Conservation (phyloP, 371 early-diverging fungal species). For the Rhizomucor pusillus region DNA sequence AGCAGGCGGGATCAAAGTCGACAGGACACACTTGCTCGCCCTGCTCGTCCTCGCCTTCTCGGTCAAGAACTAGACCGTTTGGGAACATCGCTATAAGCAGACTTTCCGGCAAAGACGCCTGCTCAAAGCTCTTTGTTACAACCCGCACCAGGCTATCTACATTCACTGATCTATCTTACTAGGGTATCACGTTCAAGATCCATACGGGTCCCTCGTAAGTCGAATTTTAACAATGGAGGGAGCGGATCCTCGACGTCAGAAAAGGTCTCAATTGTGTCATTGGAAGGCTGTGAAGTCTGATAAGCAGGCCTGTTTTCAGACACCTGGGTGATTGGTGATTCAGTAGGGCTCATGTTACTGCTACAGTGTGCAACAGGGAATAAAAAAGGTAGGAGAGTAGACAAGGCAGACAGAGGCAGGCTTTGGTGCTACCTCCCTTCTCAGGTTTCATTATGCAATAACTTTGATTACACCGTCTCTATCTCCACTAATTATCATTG, state of each 20-base stretch:
- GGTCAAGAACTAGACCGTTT: constrained; percentile 9
- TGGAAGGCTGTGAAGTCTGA: too few relatives aligned
- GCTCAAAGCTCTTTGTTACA: background rate
- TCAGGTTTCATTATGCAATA: constrained; percentile 29
- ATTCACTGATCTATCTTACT: constrained; percentile 2
- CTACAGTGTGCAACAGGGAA: too few relatives aligned
- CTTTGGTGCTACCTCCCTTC: too few relatives aligned
- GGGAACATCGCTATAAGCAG: constrained; percentile 11
- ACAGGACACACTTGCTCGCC: constrained; percentile 4
- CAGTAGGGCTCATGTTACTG: too few relatives aligned
- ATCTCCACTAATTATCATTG: constrained; percentile 76
- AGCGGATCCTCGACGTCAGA: background rate
- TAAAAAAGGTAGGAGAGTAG: too few relatives aligned
- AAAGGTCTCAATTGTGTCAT: too few relatives aligned
- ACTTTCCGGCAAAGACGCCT: constrained; percentile 12
- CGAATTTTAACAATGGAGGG: background rate
- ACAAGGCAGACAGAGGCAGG: too few relatives aligned
- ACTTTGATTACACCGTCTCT: constrained; percentile 83
- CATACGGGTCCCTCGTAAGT: constrained; percentile 3
- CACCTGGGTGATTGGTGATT: too few relatives aligned
- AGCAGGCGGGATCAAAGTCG: constrained; percentile 15
- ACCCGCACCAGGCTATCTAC: background rate
- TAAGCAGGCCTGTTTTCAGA: too few relatives aligned
- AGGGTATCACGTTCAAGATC: constrained; percentile 8
- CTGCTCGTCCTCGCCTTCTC: background rate